These are phyloP conservation scores for Cyberlindnera amylophila DNA, from an alignment of 805 yeast species.

Conservation along the genomic window DNA sequence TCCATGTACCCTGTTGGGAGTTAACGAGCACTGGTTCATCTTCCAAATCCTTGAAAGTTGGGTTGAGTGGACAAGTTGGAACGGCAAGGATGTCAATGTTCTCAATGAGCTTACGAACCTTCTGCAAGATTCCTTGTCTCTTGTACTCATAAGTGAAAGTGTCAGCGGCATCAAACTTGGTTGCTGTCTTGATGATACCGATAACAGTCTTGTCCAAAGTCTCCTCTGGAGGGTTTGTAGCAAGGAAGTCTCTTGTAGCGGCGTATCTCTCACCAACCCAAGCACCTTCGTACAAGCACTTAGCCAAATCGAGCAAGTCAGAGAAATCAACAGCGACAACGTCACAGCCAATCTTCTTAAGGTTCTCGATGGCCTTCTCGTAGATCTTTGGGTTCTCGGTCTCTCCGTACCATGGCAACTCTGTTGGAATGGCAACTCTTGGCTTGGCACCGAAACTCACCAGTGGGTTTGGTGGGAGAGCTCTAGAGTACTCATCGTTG, in stretches of 20 bases:
- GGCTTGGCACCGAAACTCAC: slow-evolving; percentile 56
- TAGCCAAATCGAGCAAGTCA: slow-evolving; percentile 76
- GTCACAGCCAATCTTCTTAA: slow-evolving; percentile 53
- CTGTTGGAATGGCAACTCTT: slow-evolving; percentile 71
- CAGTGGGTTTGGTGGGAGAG: slow-evolving; percentile 63
- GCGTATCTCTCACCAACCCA: slow-evolving; percentile 97
- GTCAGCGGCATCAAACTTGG: slow-evolving; percentile 73
- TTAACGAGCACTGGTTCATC: slow-evolving; percentile 79
- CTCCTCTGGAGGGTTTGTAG: slow-evolving; percentile 62
- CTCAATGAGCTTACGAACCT: slow-evolving; percentile 49
- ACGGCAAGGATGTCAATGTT: slow-evolving; percentile 75
- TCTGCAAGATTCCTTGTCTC: slow-evolving; percentile 74
- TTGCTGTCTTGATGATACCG: slow-evolving; percentile 74
- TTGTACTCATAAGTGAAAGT: slow-evolving; percentile 83
- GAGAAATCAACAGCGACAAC: slow-evolving; percentile 66
- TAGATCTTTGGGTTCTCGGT: slow-evolving; percentile 69
- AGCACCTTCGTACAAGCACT: slow-evolving; percentile 92
- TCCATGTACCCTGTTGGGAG: slow-evolving; percentile 96
- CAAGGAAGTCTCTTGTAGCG: slow-evolving; percentile 71
- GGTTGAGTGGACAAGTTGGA: slow-evolving; percentile 93
- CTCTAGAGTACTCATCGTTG: slow-evolving; percentile 77
- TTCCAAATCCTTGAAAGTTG: slow-evolving; percentile 68
- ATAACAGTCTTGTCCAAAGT: slow-evolving; percentile 83
- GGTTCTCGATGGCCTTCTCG: slow-evolving; percentile 52
- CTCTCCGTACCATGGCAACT: slow-evolving; percentile 79